phyloP scores from a whole-genome alignment of 441 rosid genomes.

The Theobroma grandiflorum region DNA sequence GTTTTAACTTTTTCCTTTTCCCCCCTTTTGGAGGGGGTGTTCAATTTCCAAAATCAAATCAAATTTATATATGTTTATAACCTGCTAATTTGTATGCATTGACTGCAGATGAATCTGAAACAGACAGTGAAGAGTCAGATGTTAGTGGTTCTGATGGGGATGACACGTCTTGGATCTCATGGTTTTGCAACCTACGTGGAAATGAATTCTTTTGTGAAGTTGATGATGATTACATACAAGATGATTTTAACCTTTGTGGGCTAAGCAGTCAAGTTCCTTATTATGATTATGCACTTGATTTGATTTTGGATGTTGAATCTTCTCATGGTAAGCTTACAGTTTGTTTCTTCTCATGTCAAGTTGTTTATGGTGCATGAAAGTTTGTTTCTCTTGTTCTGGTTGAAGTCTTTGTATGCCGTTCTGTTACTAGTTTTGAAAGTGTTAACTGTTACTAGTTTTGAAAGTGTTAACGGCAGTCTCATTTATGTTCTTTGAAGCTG shows the following conservation, averaged over 20 bases:
- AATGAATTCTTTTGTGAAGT: constrained; percentile 86
- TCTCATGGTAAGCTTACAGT: constrained; percentile 62
- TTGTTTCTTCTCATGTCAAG: constrained; percentile 65
- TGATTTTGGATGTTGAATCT: constrained; percentile 79
- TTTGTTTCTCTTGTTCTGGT: constrained; percentile 2
- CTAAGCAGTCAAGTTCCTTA: constrained; percentile 84
- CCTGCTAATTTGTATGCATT: neutral
- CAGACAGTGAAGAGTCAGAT: constrained; percentile 79
- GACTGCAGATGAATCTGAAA: constrained; percentile 64
- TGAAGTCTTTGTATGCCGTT: constrained; percentile 16
- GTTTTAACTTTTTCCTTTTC: neutral
- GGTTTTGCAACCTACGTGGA: constrained; percentile 82
- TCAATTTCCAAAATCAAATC: neutral
- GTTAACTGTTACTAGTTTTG: neutral
- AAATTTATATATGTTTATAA: too few species aligned
- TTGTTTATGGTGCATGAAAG: neutral
- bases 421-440: constrained; percentile 1
- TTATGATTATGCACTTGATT: constrained; percentile 83
- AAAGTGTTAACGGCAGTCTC: neutral
- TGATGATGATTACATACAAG: constrained; percentile 83
- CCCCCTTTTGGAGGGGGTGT: neutral
- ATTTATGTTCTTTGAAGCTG: neutral
- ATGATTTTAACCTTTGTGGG: constrained; percentile 80
- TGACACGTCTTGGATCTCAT: constrained; percentile 77
- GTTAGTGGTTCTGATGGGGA: constrained; percentile 85